A percentile compares a stretch with the other conserved stretches of the same genome.
Conservation (phyloP, 2,329 filamentous ascomycete species). For the Coniochaeta sp. region DNA sequence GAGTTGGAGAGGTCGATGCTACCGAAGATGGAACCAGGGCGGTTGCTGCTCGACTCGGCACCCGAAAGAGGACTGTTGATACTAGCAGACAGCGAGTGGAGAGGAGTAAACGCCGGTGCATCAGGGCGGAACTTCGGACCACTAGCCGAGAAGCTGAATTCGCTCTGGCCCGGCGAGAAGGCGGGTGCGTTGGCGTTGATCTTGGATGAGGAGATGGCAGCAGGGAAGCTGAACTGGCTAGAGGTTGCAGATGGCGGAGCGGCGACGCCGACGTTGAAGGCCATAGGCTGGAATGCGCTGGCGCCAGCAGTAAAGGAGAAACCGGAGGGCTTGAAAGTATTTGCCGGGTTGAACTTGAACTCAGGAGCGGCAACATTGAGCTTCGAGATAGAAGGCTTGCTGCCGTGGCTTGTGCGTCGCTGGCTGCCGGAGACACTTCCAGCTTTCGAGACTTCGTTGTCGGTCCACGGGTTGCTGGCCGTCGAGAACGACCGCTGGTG, state of each 20-base stretch:
- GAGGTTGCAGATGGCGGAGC: constrained; percentile 27
- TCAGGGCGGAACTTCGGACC: constrained; percentile 67
- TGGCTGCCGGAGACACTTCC: constrained; percentile 27
- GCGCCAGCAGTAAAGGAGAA: constrained; percentile 39
- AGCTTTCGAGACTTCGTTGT: constrained; percentile 31
- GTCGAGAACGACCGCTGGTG: constrained; percentile 51
- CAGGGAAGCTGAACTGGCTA: constrained; percentile 34
- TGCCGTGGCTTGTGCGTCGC: constrained; percentile 50
- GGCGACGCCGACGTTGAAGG: constrained; percentile 33
- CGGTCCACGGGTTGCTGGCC: constrained; percentile 57
- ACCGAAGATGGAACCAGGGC: constrained; percentile 55
- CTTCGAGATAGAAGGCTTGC: constrained; percentile 66
- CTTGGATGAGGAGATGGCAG: constrained; percentile 31
- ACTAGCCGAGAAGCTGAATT: constrained; percentile 62
- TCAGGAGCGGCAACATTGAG: constrained; percentile 86
- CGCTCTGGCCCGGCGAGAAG: constrained; percentile 61
- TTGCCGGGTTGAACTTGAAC: constrained; percentile 67
- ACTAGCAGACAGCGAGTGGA: constrained; percentile 37
- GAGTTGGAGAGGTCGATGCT: constrained; percentile 57
- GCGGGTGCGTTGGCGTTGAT: constrained; percentile 65
- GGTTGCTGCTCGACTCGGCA: constrained; percentile 33
- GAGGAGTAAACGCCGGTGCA: constrained; percentile 69
- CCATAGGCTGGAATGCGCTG: constrained; percentile 39
- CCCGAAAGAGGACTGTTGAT: constrained; percentile 39
- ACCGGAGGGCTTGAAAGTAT: constrained; percentile 41